Conservation (phyloP, 73 alveolate species). For the Blepharisma japonicum region DNA sequence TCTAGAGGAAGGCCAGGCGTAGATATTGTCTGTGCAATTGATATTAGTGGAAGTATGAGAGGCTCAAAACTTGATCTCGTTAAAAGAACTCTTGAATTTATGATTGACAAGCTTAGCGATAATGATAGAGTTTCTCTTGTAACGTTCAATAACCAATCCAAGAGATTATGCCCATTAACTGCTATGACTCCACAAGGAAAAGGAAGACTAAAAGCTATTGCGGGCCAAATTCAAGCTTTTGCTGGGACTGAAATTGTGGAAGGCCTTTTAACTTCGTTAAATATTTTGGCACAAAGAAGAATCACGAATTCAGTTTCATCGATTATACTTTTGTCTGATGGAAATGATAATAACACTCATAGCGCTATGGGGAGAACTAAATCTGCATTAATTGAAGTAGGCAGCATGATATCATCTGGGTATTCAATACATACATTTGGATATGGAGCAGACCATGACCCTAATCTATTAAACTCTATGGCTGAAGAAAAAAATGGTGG, state of each 20-base stretch:
- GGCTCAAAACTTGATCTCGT: conserved; percentile 57
- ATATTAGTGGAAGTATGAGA: conserved; percentile 74
- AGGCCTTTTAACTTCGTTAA: conserved; percentile 56
- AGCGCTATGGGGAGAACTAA: conserved; percentile 38
- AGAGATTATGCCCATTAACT: conserved; percentile 45
- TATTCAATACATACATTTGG: conserved; percentile 77
- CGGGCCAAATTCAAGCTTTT: conserved; percentile 46
- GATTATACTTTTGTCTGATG: conserved; percentile 72
- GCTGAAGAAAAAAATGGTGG: conserved; percentile 67
- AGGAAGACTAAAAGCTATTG: conserved; percentile 29
- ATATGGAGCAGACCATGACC: conserved; percentile 78
- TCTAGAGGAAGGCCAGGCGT: conserved; percentile 32
- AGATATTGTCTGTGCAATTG: conserved; percentile 75
- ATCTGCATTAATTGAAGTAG: conserved; percentile 40
- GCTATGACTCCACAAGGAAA: conserved; percentile 50
- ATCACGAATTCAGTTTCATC: conserved; percentile 57
- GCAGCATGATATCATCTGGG: conserved; percentile 45
- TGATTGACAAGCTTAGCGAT: conserved; percentile 47
- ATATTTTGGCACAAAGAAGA: conserved; percentile 57
- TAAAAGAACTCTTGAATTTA: conserved; percentile 55
- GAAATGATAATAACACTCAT: conserved; percentile 61
- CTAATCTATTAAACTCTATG: conserved; percentile 63
- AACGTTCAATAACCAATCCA: conserved; percentile 54
- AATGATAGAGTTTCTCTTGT: conserved; percentile 64
- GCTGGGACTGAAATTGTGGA: conserved; percentile 65